Evolutionary conservation across 108 stramenopile genomes (phyloP), one percentile per base, ranked within the genome.

Genomic region (Skeletonema grethae): DNA sequence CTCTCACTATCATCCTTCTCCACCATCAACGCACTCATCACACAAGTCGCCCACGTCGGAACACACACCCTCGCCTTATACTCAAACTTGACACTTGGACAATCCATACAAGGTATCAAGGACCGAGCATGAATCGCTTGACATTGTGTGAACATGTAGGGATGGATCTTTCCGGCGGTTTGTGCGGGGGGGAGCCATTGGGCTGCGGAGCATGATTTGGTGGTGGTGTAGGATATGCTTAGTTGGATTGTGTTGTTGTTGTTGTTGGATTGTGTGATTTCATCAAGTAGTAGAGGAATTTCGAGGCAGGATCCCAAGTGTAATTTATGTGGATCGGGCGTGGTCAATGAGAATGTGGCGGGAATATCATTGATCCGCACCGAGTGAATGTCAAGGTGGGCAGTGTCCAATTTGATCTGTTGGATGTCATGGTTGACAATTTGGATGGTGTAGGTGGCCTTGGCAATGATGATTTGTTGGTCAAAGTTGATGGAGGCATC

Each of bases 91-190:
- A 91, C 91, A 8, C 86, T 85, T 43, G 93, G 93, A 9, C 84
- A 68, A 85, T 97, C 97, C 81, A 94, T 92, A 81, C 99, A 99
- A 5, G 99, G 99, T 9, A 98, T 36, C 58, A 99, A 70, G 20
- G 92, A 83, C 8, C 99, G 85, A 32, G 97, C 96, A 70, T 99
- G 98, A 73, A 99, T 99, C 7, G 98, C 98, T 75, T 96, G 95
- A 62, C 92, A 95, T 73, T 99, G 99, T 8, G 97, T 98, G 73
- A 97, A 98, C 8, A 99, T 83, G 73, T 98, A 99, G 1, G 99
- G 99, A 48, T 85, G 76, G 59, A 82, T 66, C 65, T 94, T 93
- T 3, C 97, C 97, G 18, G 92, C 92, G 29, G 99, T 99, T 76
- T 98, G 97, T 24, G 82, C 71, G 5, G 98, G 94, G 7, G 89